Evolutionary conservation across 768 basidiomycete species (phyloP).

Genomic region (Lentinula raphanica): DNA sequence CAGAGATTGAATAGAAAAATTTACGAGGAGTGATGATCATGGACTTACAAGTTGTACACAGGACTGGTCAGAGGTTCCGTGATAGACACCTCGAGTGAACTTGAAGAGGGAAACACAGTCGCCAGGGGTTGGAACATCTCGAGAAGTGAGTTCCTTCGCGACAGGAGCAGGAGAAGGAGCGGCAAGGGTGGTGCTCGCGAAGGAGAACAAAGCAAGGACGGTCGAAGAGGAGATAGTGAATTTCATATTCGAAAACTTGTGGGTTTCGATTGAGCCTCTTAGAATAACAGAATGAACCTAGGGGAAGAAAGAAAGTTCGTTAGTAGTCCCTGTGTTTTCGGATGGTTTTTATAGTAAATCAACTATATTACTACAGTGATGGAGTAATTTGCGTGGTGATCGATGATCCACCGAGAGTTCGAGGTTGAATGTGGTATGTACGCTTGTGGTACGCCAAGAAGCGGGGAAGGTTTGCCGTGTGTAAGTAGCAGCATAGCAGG

Average conservation of each 20-base stretch:
- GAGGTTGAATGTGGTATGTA: not conserved
- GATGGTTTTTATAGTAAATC: not conserved
- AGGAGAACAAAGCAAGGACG: not conserved
- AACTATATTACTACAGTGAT: not conserved
- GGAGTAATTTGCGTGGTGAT: not conserved
- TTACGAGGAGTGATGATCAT: not conserved
- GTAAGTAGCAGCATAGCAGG: no score
- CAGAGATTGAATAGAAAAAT: not conserved
- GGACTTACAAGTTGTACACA: constrained; percentile 5
- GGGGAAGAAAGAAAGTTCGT: not conserved
- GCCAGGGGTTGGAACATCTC: not conserved
- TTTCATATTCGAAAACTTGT: not conserved
- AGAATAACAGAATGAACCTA: not conserved
- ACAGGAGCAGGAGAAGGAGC: not conserved
- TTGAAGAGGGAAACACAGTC: constrained; percentile 3
- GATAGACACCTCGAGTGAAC: constrained; percentile 1
- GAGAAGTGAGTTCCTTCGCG: not conserved
- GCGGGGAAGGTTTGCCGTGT: not conserved
- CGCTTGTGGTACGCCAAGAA: not conserved
- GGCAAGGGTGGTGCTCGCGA: not conserved
- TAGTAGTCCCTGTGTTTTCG: not conserved
- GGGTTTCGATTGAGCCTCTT: not conserved
- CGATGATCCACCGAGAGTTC: not conserved
- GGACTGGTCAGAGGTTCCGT: not conserved
- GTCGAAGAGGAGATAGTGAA: not conserved